phyloP scores from a whole-genome alignment of 2,329 filamentous ascomycete genomes.

The Colletotrichum chrysophilum region DNA sequence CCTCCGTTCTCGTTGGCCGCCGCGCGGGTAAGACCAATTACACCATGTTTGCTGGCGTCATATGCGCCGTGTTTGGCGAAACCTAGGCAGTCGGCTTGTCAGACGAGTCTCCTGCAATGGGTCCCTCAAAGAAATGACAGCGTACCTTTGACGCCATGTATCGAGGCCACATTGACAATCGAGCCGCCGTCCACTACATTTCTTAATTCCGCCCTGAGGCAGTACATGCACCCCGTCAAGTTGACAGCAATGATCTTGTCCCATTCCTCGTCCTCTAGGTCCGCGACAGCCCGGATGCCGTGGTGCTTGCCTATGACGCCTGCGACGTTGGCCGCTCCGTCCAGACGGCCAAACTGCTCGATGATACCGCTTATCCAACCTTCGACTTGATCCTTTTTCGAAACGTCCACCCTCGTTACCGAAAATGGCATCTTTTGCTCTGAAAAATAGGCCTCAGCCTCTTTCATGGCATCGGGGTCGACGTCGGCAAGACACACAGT shows the following conservation, averaged over 20 bases:
- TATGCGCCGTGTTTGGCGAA: conserved; percentile 40
- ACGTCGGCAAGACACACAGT: conserved; percentile 43
- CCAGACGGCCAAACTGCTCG: conserved; percentile 55
- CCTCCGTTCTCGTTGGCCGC: conserved; percentile 45
- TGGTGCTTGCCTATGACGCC: conserved; percentile 53
- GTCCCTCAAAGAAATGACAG: background rate
- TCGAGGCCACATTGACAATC: conserved; percentile 63
- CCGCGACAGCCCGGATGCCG: conserved; percentile 40
- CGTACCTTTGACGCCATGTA: conserved; percentile 48
- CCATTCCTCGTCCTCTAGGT: conserved; percentile 53
- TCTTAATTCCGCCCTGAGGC: conserved; percentile 48
- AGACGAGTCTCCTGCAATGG: background rate
- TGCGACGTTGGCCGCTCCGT: conserved; percentile 61
- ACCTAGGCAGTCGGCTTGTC: conserved; percentile 21
- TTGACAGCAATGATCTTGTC: conserved; percentile 53
- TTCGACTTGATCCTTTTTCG: conserved; percentile 52
- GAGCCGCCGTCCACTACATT: conserved; percentile 55
- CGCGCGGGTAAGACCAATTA: conserved; percentile 39
- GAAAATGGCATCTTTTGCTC: conserved; percentile 12
- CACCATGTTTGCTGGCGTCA: conserved; percentile 43
- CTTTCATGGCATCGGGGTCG: conserved; percentile 33
- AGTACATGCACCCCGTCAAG: conserved; percentile 57
- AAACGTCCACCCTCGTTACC: conserved; percentile 52
- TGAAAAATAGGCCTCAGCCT: conserved; percentile 34
- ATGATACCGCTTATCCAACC: conserved; percentile 53